A percentile compares a stretch with the other conserved stretches of the same genome.
These are phyloP conservation scores for Leishmania guyanensis DNA, from an alignment of 208 protist genomes.

Conservation along the genomic window DNA sequence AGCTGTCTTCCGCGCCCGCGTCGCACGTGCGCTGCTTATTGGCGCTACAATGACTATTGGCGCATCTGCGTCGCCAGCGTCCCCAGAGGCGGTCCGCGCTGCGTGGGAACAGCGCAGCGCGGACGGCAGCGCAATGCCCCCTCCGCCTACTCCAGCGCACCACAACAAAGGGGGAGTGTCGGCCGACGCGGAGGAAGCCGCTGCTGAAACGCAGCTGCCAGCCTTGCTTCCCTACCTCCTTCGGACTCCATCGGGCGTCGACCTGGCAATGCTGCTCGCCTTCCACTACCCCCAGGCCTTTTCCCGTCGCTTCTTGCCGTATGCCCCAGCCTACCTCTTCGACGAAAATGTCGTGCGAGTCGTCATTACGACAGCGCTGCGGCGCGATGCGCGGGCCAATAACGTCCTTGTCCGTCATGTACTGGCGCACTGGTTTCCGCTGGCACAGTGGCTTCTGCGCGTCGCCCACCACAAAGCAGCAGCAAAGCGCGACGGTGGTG, in stretches of 20 bases:
- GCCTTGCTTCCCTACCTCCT: constrained; percentile 78
- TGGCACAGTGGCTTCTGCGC: constrained; percentile 52
- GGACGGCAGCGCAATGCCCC: constrained; percentile 8
- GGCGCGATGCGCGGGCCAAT: constrained; percentile 22
- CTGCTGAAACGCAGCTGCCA: constrained; percentile 40
- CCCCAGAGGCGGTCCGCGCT: constrained; percentile 10
- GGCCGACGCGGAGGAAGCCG: constrained; percentile 26
- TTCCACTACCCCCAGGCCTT: constrained; percentile 51
- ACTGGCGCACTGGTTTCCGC: constrained; percentile 50
- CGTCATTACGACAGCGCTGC: constrained; percentile 38
- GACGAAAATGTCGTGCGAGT: constrained; percentile 42
- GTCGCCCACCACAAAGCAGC: constrained; percentile 33
- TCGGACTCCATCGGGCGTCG: constrained; percentile 32
- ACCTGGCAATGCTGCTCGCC: constrained; percentile 41
- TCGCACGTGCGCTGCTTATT: constrained; percentile 29
- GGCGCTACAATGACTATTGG: constrained; percentile 6
- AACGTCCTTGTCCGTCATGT: constrained; percentile 52
- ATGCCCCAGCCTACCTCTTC: constrained; percentile 42
- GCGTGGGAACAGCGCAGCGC: constrained; percentile 25
- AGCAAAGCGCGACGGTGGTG: background rate
- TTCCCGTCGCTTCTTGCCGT: constrained; percentile 57
- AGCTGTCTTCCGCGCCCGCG: constrained; percentile 22
- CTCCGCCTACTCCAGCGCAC: background rate
- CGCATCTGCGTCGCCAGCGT: background rate
- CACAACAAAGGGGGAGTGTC: background rate